phyloP scores from a whole-genome alignment of 495 filamentous ascomycete species.

The Talaromyces wortmannii region DNA sequence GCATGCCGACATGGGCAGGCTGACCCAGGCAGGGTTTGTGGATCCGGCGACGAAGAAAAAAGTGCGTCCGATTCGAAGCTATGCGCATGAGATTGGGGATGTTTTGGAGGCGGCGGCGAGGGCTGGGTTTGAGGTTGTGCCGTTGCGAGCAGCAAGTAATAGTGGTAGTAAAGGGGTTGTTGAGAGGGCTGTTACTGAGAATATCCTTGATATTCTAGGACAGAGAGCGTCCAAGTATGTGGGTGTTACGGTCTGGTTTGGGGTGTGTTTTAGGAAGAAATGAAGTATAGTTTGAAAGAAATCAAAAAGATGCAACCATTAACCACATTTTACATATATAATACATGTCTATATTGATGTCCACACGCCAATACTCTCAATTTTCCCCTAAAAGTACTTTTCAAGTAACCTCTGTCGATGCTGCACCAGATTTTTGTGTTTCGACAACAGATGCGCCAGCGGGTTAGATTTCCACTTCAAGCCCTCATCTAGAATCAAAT shows the following conservation, averaged over 20 bases:
- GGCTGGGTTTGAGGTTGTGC: constrained; percentile 43
- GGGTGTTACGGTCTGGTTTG: constrained; percentile 62
- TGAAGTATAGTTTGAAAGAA: constrained; percentile 3
- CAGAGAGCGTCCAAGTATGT: constrained; percentile 62
- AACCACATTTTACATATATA: constrained; percentile 6
- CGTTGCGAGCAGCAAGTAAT: constrained; percentile 7
- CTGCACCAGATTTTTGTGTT: constrained; percentile 43
- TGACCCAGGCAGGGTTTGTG: constrained; percentile 62
- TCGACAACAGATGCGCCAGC: constrained; percentile 29
- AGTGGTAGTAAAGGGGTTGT: constrained; percentile 17
- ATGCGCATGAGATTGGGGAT: constrained; percentile 47
- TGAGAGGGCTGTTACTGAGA: constrained; percentile 46
- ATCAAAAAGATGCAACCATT: neutral
- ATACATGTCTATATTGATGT: constrained; percentile 6
- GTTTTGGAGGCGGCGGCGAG: constrained; percentile 46
- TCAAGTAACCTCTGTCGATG: constrained; percentile 45
- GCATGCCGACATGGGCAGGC: constrained; percentile 61
- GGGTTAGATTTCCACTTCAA: constrained; percentile 51
- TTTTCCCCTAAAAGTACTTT: constrained; percentile 14
- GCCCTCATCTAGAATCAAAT: constrained; percentile 60
- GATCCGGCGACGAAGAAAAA: constrained; percentile 50
- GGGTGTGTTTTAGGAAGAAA: constrained; percentile 45
- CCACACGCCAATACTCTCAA: constrained; percentile 4
- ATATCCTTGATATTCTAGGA: constrained; percentile 42
- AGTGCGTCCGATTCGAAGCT: constrained; percentile 52